Evolutionary conservation across 148 eudicot genomes (phyloP).

Genomic region (Camellia japonica): DNA sequence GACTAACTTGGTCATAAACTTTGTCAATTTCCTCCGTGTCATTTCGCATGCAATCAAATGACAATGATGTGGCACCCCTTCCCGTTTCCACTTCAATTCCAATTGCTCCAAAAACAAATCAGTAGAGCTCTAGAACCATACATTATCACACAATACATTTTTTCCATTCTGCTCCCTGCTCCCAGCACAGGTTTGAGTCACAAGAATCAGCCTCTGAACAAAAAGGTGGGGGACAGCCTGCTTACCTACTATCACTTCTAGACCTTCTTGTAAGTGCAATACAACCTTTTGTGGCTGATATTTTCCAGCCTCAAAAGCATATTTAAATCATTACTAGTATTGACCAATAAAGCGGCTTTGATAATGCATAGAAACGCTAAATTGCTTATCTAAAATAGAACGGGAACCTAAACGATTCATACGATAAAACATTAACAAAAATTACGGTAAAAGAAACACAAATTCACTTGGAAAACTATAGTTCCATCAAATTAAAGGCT

Average conservation of each 20-base stretch:
- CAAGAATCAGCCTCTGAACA: too few relatives aligned
- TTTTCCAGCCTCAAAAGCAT: background rate
- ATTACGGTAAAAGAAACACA: background rate
- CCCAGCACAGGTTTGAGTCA: too few relatives aligned
- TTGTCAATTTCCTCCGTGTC: background rate
- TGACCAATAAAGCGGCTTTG: background rate
- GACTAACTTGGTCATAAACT: background rate
- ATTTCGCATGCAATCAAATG: background rate
- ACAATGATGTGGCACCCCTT: background rate
- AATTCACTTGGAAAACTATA: background rate
- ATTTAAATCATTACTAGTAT: background rate
- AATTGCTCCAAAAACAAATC: background rate
- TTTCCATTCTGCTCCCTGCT: background rate
- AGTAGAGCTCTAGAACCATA: background rate
- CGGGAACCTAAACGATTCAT: background rate
- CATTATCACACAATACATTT: background rate
- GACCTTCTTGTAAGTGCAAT: too few relatives aligned
- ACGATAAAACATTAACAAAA: background rate
- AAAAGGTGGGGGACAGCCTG: too few relatives aligned
- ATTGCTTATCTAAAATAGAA: background rate
- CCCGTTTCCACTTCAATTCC: background rate
- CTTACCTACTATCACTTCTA: background rate
- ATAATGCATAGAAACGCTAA: background rate
- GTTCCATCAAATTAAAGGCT: background rate
- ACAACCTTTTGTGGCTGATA: too few relatives aligned